phyloP scores from a whole-genome alignment of 495 filamentous ascomycete species.

The Penicillium manginii region DNA sequence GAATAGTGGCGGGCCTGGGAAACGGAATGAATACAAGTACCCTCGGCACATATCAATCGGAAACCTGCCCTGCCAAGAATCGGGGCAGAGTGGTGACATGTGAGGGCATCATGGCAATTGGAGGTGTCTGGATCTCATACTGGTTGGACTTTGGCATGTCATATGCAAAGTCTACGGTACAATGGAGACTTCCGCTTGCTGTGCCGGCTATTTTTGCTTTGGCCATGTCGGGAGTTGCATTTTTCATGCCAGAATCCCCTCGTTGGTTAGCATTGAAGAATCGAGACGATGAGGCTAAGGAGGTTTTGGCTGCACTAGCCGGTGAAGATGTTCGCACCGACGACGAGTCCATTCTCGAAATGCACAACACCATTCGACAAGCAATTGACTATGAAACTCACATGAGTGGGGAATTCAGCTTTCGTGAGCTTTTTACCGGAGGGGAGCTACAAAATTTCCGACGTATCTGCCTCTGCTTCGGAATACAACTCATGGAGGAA shows the following conservation, averaged over 20 bases:
- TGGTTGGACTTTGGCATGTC: constrained; percentile 62
- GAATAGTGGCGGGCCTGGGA: constrained; percentile 69
- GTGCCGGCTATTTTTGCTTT: constrained; percentile 60
- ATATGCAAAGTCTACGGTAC: constrained; percentile 46
- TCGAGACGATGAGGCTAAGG: constrained; percentile 48
- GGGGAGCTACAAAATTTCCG: constrained; percentile 39
- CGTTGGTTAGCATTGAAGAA: constrained; percentile 54
- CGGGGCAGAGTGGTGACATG: constrained; percentile 7
- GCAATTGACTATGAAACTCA: constrained; percentile 49
- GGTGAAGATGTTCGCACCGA: constrained; percentile 42
- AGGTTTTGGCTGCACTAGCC: constrained; percentile 36
- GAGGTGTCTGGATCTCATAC: constrained; percentile 23
- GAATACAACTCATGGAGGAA: constrained; percentile 68
- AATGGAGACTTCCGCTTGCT: constrained; percentile 60
- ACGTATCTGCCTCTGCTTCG: constrained; percentile 36
- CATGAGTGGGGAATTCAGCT: constrained; percentile 32
- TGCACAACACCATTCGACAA: constrained; percentile 39
- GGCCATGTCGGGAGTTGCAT: constrained; percentile 54
- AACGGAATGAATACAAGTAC: constrained; percentile 73
- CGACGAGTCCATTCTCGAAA: neutral
- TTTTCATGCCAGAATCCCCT: constrained; percentile 64
- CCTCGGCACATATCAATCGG: constrained; percentile 72
- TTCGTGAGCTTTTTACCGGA: constrained; percentile 28
- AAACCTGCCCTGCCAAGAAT: constrained; percentile 5
- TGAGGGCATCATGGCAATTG: constrained; percentile 4